Percentiles rank a stretch among this genome's conserved stretches.
Evolutionary conservation across 139 green algal species (phyloP).

Genomic region (Cymbomonas tetramitiformis): DNA sequence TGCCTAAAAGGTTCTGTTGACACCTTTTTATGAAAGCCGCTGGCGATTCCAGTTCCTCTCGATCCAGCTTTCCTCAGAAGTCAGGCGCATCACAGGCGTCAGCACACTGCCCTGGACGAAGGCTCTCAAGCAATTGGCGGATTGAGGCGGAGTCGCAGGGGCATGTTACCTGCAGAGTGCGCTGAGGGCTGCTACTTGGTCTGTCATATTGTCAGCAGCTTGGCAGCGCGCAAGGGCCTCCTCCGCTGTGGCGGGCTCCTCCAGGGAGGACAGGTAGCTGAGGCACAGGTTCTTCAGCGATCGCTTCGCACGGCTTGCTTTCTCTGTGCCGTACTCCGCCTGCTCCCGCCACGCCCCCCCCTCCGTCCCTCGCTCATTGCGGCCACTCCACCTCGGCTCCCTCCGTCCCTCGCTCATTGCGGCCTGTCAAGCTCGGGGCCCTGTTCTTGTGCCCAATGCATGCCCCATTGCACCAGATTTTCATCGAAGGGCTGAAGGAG

Average conservation of each 20-base stretch:
- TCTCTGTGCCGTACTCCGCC: conserved; percentile 38
- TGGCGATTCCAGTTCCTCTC: no score
- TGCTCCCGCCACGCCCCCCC: background rate
- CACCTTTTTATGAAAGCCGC: no score
- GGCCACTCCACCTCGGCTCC: background rate
- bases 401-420: background rate
- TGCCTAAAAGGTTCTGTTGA: no score
- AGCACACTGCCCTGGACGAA: no score
- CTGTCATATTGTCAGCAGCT: conserved; percentile 91
- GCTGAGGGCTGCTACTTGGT: conserved; percentile 66
- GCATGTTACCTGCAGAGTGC: conserved; percentile 51
- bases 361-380: background rate
- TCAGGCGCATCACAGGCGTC: no score
- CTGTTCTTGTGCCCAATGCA: background rate
- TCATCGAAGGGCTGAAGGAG: no score
- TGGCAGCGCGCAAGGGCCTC: conserved; percentile 24
- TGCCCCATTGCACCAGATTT: no score
- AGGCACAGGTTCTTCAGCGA: conserved; percentile 72
- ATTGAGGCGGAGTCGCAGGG: no score
- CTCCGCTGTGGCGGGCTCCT: conserved; percentile 42
- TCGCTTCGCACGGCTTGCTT: conserved; percentile 43
- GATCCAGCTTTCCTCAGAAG: no score
- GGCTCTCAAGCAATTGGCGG: no score
- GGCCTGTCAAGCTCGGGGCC: background rate
- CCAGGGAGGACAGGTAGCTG: conserved; percentile 49